Evolutionary conservation across 345 rosid species (phyloP).

Genomic region (Punica granatum): DNA sequence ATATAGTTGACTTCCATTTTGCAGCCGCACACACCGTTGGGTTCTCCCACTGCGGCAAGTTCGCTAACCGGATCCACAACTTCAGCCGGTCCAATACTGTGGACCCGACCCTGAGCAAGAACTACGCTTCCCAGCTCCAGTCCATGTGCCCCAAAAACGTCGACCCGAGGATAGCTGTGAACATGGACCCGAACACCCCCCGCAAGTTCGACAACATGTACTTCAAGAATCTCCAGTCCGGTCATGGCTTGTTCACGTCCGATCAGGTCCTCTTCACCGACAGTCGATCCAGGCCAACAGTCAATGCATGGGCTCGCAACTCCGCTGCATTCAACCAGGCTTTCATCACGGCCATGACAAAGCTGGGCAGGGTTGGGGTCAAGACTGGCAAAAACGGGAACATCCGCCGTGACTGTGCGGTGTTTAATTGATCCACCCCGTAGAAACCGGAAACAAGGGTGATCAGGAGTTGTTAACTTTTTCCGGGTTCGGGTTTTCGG

Average conservation of each 20-base stretch:
- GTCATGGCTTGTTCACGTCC: slow-evolving; percentile 73
- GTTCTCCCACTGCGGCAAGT: slow-evolving; percentile 61
- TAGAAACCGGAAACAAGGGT: background rate
- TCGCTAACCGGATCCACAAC: slow-evolving; percentile 49
- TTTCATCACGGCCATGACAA: slow-evolving; percentile 55
- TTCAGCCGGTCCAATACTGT: slow-evolving; percentile 38
- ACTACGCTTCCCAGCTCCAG: slow-evolving; percentile 48
- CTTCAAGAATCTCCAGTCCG: slow-evolving; percentile 58
- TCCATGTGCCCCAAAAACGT: slow-evolving; percentile 60
- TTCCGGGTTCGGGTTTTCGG: background rate
- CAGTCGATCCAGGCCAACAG: slow-evolving; percentile 47
- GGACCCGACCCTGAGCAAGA: slow-evolving; percentile 56
- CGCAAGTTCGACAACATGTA: slow-evolving; percentile 53
- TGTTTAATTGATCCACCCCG: slow-evolving; percentile 22
- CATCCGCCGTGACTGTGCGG: slow-evolving; percentile 52
- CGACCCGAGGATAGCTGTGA: slow-evolving; percentile 62
- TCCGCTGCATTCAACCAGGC: slow-evolving; percentile 37
- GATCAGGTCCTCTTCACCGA: slow-evolving; percentile 68
- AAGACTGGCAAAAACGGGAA: slow-evolving; percentile 51
- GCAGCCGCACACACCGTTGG: slow-evolving; percentile 86
- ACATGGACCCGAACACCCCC: slow-evolving; percentile 73
- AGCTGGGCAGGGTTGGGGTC: slow-evolving; percentile 67
- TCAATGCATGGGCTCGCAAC: slow-evolving; percentile 50
- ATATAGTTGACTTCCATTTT: background rate
- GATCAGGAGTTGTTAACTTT: too few species aligned